Evolutionary conservation across 306 rosid species (phyloP).

Genomic region (Hippophae rhamnoides): DNA sequence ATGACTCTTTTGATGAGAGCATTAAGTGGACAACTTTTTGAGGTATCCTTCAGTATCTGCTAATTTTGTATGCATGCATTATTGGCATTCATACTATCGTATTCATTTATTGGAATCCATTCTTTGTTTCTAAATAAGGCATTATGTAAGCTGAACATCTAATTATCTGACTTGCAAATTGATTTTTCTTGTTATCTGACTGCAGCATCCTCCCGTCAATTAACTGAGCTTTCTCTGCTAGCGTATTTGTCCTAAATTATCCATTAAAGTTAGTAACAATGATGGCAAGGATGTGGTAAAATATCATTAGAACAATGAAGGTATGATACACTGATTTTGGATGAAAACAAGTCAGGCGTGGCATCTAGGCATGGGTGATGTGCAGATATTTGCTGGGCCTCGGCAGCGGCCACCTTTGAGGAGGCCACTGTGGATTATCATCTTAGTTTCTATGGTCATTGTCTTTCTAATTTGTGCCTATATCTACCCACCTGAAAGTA

Average conservation of each 20-base stretch:
- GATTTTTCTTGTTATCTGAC: slow-evolving; percentile 9
- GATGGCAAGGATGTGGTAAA: slow-evolving; percentile 14
- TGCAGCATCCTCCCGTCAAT: slow-evolving; percentile 23
- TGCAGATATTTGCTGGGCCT: slow-evolving; percentile 65
- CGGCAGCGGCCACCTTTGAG: slow-evolving; percentile 78
- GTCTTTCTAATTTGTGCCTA: slow-evolving; percentile 70
- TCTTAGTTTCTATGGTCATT: slow-evolving; percentile 71
- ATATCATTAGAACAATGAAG: slow-evolving; percentile 25
- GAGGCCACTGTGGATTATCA: slow-evolving; percentile 85
- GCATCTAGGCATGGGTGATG: slow-evolving; percentile 66
- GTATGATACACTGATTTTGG: slow-evolving; percentile 31
- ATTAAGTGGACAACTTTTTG: no score
- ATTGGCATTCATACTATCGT: neutral
- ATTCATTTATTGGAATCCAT: neutral
- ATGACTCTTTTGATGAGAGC: no score
- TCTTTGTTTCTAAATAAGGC: neutral
- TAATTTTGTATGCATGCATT: neutral
- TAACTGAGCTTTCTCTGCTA: slow-evolving; percentile 10
- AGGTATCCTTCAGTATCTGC: no score
- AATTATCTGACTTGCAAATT: slow-evolving; percentile 9
- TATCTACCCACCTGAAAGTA: slow-evolving; percentile 64
- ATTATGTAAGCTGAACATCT: neutral
- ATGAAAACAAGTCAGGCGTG: slow-evolving; percentile 75
- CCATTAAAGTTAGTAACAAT: neutral
- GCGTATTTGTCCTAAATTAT: slow-evolving; percentile 1